Conservation (phyloP, 352 stramenopile genomes). For the Thraustotheca clavata region DNA sequence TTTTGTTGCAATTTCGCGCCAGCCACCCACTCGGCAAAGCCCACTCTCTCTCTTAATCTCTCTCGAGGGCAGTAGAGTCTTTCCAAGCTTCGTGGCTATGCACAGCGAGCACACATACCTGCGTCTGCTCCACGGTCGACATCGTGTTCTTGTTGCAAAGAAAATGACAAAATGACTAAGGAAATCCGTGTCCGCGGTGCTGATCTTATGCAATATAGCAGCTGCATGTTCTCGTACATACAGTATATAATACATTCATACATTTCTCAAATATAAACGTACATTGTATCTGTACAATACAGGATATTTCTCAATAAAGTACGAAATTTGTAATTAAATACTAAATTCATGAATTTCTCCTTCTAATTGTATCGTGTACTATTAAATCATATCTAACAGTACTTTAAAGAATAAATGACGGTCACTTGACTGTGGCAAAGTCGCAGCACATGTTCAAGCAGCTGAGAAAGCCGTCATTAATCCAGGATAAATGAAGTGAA, state of each 20-base stretch:
- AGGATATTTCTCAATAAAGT: neutral
- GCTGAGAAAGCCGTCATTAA: neutral
- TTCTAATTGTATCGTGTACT: too few species aligned
- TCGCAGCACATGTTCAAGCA: slow-evolving; percentile 7
- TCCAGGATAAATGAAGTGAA: too few species aligned
- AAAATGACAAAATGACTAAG: slow-evolving; percentile 4
- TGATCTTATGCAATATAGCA: slow-evolving; percentile 3
- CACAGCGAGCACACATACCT: too few species aligned
- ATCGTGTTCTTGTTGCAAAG: neutral
- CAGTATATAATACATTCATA: neutral
- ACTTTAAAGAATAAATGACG: too few species aligned
- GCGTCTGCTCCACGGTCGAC: slow-evolving; percentile 4
- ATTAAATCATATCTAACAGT: too few species aligned
- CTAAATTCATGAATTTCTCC: neutral
- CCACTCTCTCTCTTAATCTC: too few species aligned
- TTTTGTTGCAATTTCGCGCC: too few species aligned
- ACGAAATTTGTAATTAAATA: neutral
- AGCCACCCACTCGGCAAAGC: too few species aligned
- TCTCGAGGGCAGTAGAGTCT: too few species aligned
- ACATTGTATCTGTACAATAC: neutral
- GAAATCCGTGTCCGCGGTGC: neutral
- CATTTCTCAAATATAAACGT: neutral
- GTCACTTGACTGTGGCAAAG: neutral
- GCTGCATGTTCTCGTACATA: neutral
- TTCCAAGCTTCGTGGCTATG: neutral